phyloP scores from a whole-genome alignment of 1,284 basidiomycete genomes.

The Cutaneotrichosporon curvatum region DNA sequence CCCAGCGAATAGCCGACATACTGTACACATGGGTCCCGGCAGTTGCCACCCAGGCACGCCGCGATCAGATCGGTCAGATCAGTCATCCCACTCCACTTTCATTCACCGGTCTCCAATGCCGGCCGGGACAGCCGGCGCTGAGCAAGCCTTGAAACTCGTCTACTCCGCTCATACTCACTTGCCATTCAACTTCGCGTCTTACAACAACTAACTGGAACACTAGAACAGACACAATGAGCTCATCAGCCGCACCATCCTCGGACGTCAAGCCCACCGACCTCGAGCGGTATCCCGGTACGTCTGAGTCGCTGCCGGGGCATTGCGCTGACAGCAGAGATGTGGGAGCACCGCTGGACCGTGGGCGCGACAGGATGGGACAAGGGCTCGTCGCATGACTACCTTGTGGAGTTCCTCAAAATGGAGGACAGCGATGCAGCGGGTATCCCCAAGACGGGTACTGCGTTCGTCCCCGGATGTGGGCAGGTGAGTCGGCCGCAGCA shows the following conservation, averaged over 20 bases:
- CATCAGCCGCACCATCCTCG: not conserved
- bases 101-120: no score
- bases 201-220: no score
- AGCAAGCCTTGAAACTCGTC: no score
- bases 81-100: no score
- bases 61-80: no score
- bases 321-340: slow-evolving; percentile 10
- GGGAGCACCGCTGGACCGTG: slow-evolving; percentile 42
- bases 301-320: not conserved
- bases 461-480: slow-evolving; percentile 66
- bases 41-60: no score
- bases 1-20: no score
- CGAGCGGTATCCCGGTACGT: slow-evolving; percentile 10
- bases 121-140: no score
- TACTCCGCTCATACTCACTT: no score
- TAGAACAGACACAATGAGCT: no score
- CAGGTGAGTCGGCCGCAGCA: slow-evolving; percentile 47
- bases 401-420: slow-evolving; percentile 54
- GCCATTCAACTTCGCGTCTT: no score
- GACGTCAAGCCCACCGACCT: slow-evolving; percentile 11
- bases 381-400: slow-evolving; percentile 53
- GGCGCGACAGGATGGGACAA: slow-evolving; percentile 52
- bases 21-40: no score
- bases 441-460: slow-evolving; percentile 54
- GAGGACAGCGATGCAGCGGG: slow-evolving; percentile 43